A percentile compares a stretch with the other conserved stretches of the same genome.
Evolutionary conservation across 2,329 filamentous ascomycete genomes (phyloP).

Genomic region (Stagonosporopsis tanaceti): DNA sequence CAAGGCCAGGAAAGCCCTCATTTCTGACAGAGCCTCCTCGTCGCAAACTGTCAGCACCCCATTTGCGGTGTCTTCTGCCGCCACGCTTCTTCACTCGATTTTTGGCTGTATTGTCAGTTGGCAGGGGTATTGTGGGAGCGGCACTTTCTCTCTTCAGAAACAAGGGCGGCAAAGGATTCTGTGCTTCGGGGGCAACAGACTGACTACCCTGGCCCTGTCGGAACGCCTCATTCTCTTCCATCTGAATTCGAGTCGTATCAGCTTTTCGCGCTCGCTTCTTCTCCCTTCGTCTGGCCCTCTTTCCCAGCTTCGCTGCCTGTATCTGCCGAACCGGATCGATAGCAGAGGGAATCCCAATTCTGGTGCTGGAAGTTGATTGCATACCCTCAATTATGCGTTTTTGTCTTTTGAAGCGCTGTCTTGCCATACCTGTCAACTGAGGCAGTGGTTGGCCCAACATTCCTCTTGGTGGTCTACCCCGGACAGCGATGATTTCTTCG

Average conservation of each 20-base stretch:
- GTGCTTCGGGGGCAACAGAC: neutral
- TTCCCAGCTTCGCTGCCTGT: neutral
- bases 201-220: neutral
- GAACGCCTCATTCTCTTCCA: neutral
- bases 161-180: neutral
- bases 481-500: neutral
- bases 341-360: neutral
- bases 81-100: neutral
- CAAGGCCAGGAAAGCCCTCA: neutral
- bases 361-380: constrained; percentile 3
- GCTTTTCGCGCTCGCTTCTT: neutral
- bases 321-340: neutral
- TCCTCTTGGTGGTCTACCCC: neutral
- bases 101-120: neutral
- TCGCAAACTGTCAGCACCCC: neutral
- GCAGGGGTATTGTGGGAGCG: too few relatives aligned
- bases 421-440: constrained; percentile 1
- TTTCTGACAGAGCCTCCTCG: neutral
- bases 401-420: constrained; percentile 8
- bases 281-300: neutral
- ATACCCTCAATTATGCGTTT: constrained; percentile 3
- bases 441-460: neutral
- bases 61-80: neutral
- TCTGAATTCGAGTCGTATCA: neutral
- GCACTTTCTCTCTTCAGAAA: neutral